These are phyloP conservation scores for Irpex sp. DNA, from an alignment of 1,284 basidiomycete genomes.

Conservation along the genomic window DNA sequence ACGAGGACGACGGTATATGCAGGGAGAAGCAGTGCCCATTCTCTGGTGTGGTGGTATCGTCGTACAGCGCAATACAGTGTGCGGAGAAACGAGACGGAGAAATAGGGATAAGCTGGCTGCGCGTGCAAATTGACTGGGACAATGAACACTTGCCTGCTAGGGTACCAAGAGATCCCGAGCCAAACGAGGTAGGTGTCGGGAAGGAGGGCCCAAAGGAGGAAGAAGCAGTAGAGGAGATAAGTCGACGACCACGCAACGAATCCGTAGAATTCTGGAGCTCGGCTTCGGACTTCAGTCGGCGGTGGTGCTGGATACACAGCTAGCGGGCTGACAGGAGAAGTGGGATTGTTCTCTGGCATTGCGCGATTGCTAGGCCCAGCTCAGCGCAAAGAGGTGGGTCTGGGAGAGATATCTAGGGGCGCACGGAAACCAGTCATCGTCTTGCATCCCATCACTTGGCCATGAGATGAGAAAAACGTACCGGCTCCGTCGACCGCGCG, in stretches of 20 bases:
- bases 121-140: neutral
- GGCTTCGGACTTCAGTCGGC: constrained; percentile 45
- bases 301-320: constrained; percentile 45
- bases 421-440: constrained; percentile 13
- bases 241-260: constrained; percentile 83
- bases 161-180: constrained; percentile 81
- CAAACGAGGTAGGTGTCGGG: constrained; percentile 52
- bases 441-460: constrained; percentile 5
- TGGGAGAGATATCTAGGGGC: neutral
- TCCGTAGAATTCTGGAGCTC: constrained; percentile 82
- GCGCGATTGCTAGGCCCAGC: neutral
- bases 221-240: constrained; percentile 65
- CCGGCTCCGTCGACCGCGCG: constrained; percentile 4
- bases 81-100: constrained; percentile 14
- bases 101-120: constrained; percentile 12
- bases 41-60: constrained; percentile 39
- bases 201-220: constrained; percentile 62
- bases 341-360: constrained; percentile 30
- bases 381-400: constrained; percentile 1
- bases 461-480: constrained; percentile 5
- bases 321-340: constrained; percentile 51
- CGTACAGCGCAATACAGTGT: neutral
- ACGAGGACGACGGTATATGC: constrained; percentile 73
- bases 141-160: constrained; percentile 60
- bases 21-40: constrained; percentile 86